Conservation (phyloP, 139 green algal species). For the Picochlorum sp. region DNA sequence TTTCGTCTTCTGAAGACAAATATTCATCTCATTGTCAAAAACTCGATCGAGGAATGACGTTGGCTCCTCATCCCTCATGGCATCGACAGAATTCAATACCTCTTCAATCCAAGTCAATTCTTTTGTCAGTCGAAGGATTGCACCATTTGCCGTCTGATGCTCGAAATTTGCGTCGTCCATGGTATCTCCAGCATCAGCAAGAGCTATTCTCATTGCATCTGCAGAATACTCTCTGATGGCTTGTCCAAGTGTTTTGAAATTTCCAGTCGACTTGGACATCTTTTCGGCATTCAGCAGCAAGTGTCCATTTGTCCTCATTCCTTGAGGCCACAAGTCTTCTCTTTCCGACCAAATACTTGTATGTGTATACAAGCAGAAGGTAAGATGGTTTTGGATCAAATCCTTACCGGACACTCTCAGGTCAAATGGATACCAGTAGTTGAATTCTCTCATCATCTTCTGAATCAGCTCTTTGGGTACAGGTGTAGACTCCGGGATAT, state of each 20-base stretch:
- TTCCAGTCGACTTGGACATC: slow-evolving; percentile 96
- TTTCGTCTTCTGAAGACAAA: slow-evolving; percentile 39
- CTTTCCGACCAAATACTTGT: slow-evolving; percentile 75
- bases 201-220: slow-evolving; percentile 87
- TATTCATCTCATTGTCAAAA: slow-evolving; percentile 92
- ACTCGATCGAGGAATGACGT: slow-evolving; percentile 69
- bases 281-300: slow-evolving; percentile 96
- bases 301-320: slow-evolving; percentile 90
- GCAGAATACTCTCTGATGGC: slow-evolving; percentile 80
- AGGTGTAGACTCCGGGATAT: slow-evolving; percentile 36
- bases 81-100: slow-evolving; percentile 43
- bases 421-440: slow-evolving; percentile 99
- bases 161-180: slow-evolving; percentile 99
- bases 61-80: slow-evolving; percentile 45
- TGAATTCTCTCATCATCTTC: slow-evolving; percentile 77
- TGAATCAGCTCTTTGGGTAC: slow-evolving; percentile 53
- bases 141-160: slow-evolving; percentile 75
- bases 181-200: slow-evolving; percentile 92
- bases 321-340: slow-evolving; percentile 49
- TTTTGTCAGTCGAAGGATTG: slow-evolving; percentile 86
- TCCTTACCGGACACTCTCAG: slow-evolving; percentile 92
- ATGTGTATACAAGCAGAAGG: slow-evolving; percentile 98
- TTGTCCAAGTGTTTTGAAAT: slow-evolving; percentile 88
- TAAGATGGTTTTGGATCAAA: slow-evolving; percentile 98
- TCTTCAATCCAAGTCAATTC: slow-evolving; percentile 93